These are phyloP conservation scores for Alternaria sp. DNA, from an alignment of 2,329 filamentous ascomycete genomes.

Conservation along the genomic window DNA sequence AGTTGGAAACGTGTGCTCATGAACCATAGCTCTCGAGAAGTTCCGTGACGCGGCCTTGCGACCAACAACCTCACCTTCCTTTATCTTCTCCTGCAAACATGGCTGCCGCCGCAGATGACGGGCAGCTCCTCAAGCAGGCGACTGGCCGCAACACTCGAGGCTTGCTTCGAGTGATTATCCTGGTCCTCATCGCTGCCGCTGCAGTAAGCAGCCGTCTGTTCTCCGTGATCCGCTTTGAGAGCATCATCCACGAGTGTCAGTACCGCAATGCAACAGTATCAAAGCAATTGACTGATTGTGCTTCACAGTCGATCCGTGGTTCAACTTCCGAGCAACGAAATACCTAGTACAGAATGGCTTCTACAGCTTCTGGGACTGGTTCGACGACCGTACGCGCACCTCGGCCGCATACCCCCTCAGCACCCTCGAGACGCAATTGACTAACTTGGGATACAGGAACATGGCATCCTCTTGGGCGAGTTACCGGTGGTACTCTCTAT, in stretches of 20 bases:
- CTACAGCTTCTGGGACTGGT: slow-evolving; percentile 99
- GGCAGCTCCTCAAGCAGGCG: slow-evolving; percentile 75
- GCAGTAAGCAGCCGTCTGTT: slow-evolving; percentile 94
- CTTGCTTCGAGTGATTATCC: slow-evolving; percentile 86
- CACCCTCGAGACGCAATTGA: slow-evolving; percentile 16
- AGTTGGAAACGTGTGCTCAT: slow-evolving; percentile 40
- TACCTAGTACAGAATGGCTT: slow-evolving; percentile 97
- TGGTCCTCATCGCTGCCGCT: slow-evolving; percentile 88
- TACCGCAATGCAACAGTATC: slow-evolving; percentile 41
- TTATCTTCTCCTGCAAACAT: slow-evolving; percentile 41
- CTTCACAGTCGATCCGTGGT: slow-evolving; percentile 92
- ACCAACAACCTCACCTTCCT: slow-evolving; percentile 33
- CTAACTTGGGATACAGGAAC: slow-evolving; percentile 65
- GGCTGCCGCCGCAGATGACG: slow-evolving; percentile 49
- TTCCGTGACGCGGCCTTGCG: slow-evolving; percentile 48
- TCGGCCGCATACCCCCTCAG: slow-evolving; percentile 17
- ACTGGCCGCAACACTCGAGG: slow-evolving; percentile 83
- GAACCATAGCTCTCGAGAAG: slow-evolving; percentile 35
- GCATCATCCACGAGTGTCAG: slow-evolving; percentile 99
- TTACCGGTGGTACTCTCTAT: slow-evolving; percentile 98
- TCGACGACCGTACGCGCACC: slow-evolving; percentile 82
- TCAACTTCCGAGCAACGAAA: slow-evolving; percentile 98
- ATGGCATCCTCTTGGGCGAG: slow-evolving; percentile 98
- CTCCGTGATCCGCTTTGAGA: slow-evolving; percentile 98
- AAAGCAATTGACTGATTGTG: slow-evolving; percentile 36